phyloP scores from a whole-genome alignment of 202 grass and related monocot species.

The Cymbopogon flexuosus region DNA sequence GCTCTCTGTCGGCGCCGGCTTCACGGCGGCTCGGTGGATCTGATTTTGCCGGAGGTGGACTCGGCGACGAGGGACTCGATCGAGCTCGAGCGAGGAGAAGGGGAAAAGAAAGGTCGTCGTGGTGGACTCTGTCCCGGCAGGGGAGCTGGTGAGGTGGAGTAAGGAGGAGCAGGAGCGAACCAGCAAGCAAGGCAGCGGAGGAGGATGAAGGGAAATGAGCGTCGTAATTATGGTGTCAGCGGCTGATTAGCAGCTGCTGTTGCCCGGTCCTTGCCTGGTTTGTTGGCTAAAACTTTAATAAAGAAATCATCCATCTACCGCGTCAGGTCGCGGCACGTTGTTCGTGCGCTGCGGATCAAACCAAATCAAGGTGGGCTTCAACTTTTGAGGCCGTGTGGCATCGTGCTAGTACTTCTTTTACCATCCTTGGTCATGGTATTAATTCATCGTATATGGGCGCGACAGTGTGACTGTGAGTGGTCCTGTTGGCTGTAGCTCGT shows the following conservation, averaged over 20 bases:
- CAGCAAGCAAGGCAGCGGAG: neutral
- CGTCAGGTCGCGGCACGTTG: conserved; percentile 20
- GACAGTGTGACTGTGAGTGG: neutral
- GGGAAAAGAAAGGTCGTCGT: conserved; percentile 16
- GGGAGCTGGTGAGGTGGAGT: conserved; percentile 2
- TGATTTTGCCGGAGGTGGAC: neutral
- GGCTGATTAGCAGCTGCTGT: conserved; percentile 1
- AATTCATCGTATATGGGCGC: neutral
- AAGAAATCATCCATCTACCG: neutral
- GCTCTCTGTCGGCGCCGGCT: neutral
- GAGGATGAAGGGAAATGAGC: neutral
- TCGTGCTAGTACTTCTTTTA: neutral
- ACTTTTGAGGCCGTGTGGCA: neutral
- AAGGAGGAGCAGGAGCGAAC: neutral
- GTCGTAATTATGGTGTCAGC: neutral
- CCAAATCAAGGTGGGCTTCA: neutral
- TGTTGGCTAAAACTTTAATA: neutral
- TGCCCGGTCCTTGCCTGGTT: neutral
- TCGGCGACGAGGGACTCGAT: neutral
- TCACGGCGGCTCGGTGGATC: neutral
- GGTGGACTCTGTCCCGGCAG: conserved; percentile 9
- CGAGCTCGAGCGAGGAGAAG: neutral
- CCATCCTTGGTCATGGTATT: neutral
- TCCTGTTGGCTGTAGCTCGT: neutral
- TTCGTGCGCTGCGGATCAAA: neutral